A percentile compares a stretch with the other conserved stretches of the same genome.
phyloP scores from a whole-genome alignment of 495 filamentous ascomycete genomes.

The Lasiosphaeris hirsuta region DNA sequence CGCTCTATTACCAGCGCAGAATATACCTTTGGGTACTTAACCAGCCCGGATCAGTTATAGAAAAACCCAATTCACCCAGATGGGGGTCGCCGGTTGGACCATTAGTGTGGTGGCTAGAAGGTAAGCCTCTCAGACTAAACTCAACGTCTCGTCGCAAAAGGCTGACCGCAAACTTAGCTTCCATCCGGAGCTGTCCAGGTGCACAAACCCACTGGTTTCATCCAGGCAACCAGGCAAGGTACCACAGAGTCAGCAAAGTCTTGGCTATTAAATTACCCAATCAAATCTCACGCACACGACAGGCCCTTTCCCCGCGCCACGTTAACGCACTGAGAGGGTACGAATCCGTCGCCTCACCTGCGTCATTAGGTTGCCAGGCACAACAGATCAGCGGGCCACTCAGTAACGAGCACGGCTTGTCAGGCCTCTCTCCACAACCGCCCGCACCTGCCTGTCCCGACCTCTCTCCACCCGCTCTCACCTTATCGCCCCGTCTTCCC shows the following conservation, averaged over 20 bases:
- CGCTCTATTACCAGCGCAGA: no score
- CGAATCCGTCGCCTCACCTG: slow-evolving; percentile 4
- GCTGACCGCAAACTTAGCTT: no score
- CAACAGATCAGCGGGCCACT: slow-evolving; percentile 8
- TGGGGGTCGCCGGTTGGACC: no score
- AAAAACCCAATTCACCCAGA: no score
- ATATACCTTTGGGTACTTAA: no score
- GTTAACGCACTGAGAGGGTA: background rate
- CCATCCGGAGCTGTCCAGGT: background rate
- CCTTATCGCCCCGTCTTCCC: slow-evolving; percentile 7
- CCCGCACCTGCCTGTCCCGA: slow-evolving; percentile 7
- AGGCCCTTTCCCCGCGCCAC: slow-evolving; percentile 1
- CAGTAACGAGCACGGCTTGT: slow-evolving; percentile 1
- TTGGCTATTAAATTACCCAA: background rate
- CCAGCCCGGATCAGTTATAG: no score
- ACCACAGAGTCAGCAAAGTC: slow-evolving; percentile 1
- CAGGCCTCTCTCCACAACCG: slow-evolving; percentile 5
- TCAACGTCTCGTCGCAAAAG: no score
- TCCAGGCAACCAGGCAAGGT: background rate
- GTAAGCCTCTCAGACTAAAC: no score
- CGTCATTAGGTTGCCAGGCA: slow-evolving; percentile 21
- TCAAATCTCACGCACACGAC: background rate
- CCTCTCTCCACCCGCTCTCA: slow-evolving; percentile 9
- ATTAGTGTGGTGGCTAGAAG: no score
- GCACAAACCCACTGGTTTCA: background rate